These are phyloP conservation scores for Camelina hispida DNA, from an alignment of 345 rosid genomes.

Conservation along the genomic window DNA sequence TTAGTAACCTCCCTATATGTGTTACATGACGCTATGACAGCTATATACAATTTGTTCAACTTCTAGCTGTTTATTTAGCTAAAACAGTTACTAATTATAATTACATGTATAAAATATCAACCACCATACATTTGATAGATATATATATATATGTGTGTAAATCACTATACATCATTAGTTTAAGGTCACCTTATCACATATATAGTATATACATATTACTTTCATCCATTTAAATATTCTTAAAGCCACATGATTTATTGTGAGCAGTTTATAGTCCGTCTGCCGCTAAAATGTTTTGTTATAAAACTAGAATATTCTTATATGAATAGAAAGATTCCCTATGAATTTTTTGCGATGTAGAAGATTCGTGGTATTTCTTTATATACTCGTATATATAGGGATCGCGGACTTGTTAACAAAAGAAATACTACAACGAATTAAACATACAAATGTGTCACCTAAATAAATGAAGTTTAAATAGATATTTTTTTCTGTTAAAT, in stretches of 20 bases:
- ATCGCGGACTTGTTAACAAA: not conserved
- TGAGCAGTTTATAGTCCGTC: not conserved
- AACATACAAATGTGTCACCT: not conserved
- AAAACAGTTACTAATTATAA: not conserved
- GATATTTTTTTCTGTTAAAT: no score
- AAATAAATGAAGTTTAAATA: no score
- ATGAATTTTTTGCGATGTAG: not conserved
- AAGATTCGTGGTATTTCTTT: slow-evolving; percentile 16
- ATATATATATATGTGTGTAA: no score
- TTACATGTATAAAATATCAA: not conserved
- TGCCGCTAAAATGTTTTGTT: slow-evolving; percentile 8
- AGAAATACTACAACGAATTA: not conserved
- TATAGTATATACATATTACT: not conserved
- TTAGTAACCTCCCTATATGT: slow-evolving; percentile 10
- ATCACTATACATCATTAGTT: not conserved
- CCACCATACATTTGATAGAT: slow-evolving; percentile 17
- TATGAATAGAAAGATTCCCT: not conserved
- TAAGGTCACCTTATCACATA: not conserved
- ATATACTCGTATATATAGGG: not conserved
- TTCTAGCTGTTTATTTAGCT: slow-evolving; percentile 21
- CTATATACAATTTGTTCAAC: slow-evolving; percentile 22
- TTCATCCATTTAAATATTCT: not conserved
- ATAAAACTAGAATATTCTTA: slow-evolving; percentile 20
- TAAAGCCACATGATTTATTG: slow-evolving; percentile 11
- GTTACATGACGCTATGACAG: slow-evolving; percentile 35